These are phyloP conservation scores for Metschnikowia kunwiensis DNA, from an alignment of 805 yeast genomes.

Conservation along the genomic window DNA sequence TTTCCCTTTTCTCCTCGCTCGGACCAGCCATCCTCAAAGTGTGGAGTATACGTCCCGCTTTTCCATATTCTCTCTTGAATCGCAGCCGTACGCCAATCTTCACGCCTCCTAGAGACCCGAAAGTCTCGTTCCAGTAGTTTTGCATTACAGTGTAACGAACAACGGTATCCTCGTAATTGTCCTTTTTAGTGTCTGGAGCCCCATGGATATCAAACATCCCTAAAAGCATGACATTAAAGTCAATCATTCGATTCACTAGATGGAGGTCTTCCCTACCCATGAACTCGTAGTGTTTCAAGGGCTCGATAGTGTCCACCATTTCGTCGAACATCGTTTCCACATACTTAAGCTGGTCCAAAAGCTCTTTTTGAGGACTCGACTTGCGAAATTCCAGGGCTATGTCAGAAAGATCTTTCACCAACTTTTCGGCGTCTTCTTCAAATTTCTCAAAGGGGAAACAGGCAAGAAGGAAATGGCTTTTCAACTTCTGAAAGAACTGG, in stretches of 20 bases:
- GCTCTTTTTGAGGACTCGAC: not conserved
- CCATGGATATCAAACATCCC: conserved; percentile 1
- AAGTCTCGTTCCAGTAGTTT: conserved; percentile 1
- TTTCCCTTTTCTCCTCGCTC: not conserved
- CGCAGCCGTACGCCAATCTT: conserved; percentile 1
- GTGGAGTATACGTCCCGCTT: not conserved
- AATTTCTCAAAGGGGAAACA: not conserved
- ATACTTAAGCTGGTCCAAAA: not conserved
- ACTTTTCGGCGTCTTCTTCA: not conserved
- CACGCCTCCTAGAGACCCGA: not conserved
- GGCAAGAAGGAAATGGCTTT: not conserved
- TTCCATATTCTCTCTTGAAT: not conserved
- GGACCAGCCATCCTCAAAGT: no score
- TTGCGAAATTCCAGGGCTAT: not conserved
- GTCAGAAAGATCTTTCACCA: not conserved
- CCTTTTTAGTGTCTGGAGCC: not conserved
- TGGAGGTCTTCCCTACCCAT: conserved; percentile 1
- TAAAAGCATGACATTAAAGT: conserved; percentile 1
- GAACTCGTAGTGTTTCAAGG: not conserved
- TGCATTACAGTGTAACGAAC: not conserved
- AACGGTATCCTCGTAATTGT: not conserved
- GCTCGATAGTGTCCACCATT: conserved; percentile 4
- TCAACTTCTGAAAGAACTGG: not conserved
- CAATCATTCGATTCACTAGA: conserved; percentile 1
- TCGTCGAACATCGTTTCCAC: not conserved